These are phyloP conservation scores for Cladorrhinum sp. DNA, from an alignment of 2,329 filamentous ascomycete genomes.

Conservation along the genomic window DNA sequence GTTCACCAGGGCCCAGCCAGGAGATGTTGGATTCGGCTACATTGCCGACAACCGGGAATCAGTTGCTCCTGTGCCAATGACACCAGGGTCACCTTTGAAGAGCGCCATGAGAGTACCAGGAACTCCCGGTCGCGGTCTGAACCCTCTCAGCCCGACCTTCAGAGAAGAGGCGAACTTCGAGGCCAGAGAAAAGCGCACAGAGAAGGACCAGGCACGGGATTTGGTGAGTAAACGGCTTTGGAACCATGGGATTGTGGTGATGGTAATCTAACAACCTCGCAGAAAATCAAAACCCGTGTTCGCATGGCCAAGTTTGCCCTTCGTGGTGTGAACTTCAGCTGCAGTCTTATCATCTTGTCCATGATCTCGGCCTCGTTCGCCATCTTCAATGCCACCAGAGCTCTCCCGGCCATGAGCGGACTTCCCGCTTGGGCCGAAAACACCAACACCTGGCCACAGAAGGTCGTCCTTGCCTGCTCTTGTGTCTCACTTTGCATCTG, in stretches of 20 bases:
- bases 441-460: slow-evolving; percentile 86
- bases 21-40: slow-evolving; percentile 91
- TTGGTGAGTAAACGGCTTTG: slow-evolving; percentile 60
- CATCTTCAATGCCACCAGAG: slow-evolving; percentile 86
- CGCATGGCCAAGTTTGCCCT: slow-evolving; percentile 92
- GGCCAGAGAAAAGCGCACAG: slow-evolving; percentile 75
- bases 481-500: slow-evolving; percentile 78
- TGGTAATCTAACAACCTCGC: slow-evolving; percentile 29
- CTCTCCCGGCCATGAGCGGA: slow-evolving; percentile 70
- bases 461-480: slow-evolving; percentile 73
- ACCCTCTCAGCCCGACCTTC: slow-evolving; percentile 88
- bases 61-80: slow-evolving; percentile 57
- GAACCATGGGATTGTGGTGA: background rate
- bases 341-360: slow-evolving; percentile 87
- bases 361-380: slow-evolving; percentile 85
- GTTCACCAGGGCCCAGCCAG: slow-evolving; percentile 66
- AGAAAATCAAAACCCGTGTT: slow-evolving; percentile 92
- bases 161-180: slow-evolving; percentile 82
- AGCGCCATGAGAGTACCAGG: slow-evolving; percentile 87
- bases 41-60: slow-evolving; percentile 58
- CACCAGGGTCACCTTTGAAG: slow-evolving; percentile 77
- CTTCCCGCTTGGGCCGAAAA: slow-evolving; percentile 79
- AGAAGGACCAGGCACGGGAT: slow-evolving; percentile 83
- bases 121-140: slow-evolving; percentile 70
- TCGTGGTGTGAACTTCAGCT: slow-evolving; percentile 95